phyloP scores from a whole-genome alignment of 768 basidiomycete genomes.

The Crepidotus variabilis region DNA sequence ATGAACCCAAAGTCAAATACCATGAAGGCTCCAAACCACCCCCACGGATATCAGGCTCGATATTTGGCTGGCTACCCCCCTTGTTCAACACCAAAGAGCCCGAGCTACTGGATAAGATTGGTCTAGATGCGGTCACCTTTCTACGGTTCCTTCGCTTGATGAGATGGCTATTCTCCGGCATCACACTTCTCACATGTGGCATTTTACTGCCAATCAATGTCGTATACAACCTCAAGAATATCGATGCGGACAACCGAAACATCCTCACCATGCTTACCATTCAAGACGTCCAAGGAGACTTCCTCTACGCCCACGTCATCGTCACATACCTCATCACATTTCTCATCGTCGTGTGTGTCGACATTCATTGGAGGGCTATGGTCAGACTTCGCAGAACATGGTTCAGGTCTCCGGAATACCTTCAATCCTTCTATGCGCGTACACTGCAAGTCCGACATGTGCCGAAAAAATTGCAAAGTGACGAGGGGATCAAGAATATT shows the following conservation, averaged over 20 bases:
- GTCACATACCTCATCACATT: conserved; percentile 79
- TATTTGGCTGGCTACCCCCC: conserved; percentile 90
- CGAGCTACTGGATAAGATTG: conserved; percentile 84
- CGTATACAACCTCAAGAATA: conserved; percentile 73
- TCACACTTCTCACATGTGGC: conserved; percentile 62
- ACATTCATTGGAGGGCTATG: conserved; percentile 75
- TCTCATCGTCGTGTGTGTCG: conserved; percentile 68
- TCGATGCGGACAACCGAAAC: conserved; percentile 48
- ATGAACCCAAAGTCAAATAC: conserved; percentile 93
- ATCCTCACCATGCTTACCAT: conserved; percentile 81
- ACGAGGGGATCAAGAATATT: conserved; percentile 76
- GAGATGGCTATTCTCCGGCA: conserved; percentile 63
- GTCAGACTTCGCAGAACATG: conserved; percentile 75
- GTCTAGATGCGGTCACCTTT: conserved; percentile 91
- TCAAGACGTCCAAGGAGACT: conserved; percentile 67
- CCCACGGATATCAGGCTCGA: conserved; percentile 75
- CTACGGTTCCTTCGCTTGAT: conserved; percentile 88
- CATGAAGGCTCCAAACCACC: conserved; percentile 74
- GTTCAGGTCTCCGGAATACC: conserved; percentile 89
- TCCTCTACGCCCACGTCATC: conserved; percentile 82
- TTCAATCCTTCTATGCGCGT: conserved; percentile 88
- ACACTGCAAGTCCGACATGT: conserved; percentile 83
- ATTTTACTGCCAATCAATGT: conserved; percentile 87
- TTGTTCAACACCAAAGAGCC: conserved; percentile 81
- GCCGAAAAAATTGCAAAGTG: conserved; percentile 75